Evolutionary conservation across 2,329 filamentous ascomycete species (phyloP), one percentile per base, ranked within the genome.

Genomic region (Aspergillus puulaauensis): DNA sequence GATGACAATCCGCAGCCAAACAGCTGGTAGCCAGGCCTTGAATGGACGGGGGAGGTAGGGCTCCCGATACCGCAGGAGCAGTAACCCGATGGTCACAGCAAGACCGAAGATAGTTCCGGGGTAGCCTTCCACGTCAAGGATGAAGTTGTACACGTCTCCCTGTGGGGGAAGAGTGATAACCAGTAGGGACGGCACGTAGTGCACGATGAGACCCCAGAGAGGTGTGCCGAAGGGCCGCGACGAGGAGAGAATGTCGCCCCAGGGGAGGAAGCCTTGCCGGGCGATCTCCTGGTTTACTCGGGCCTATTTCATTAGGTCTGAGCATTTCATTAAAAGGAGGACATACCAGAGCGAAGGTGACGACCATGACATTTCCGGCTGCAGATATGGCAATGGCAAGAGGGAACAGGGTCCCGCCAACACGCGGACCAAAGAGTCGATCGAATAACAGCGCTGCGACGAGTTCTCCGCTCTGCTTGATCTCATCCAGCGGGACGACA

Each of bases 241-340:
- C 0, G 86, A 87, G 0, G 88, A 85, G 0, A 90, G 74, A 1
- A 83, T 60, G 6, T 77, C 76, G 0, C 86, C 80, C 56, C 82
- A 90, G 0, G 89, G 88, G 0, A 91, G 77, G 56, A 91, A 86
- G 0, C 89, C 88, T 65, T 90, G 86, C 17, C 87, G 80, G 2
- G 88, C 88, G 54, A 91, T 85, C 68, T 91, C 88, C 67, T 90
- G 87, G 64, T 90, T 90, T 2, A 90, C 73, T 2, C 88, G 83
- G 5, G 87, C 83, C 85, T 89, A 57, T 1, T 27, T 37, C 64
- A 54, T 33, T 44, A 68, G 57, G 45, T 15, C n/a, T 40, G 23
- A 3, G 0, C 27, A 21, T 14, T 40, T 21, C 9, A 6, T 3
- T 11, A n/a, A 23, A 19, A 8, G 47, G 11, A 17, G 4, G 24